A percentile compares a stretch with the other conserved stretches of the same genome.
Evolutionary conservation across 2,329 filamentous ascomycete genomes (phyloP).

Genomic region (Diaporthe helianthi): DNA sequence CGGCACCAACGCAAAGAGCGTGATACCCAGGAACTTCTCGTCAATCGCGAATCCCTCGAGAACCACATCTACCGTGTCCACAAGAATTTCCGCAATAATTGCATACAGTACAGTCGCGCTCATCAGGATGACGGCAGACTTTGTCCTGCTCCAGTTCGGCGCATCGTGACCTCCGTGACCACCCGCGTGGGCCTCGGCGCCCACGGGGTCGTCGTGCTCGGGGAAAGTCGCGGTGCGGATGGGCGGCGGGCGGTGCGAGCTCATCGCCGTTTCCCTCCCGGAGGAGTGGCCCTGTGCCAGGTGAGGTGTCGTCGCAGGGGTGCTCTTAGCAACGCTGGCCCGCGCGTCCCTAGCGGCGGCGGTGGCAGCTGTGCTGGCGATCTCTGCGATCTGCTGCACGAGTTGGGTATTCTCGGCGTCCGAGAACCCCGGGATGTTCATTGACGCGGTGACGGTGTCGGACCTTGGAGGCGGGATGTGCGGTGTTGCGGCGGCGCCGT

Average conservation of each 20-base stretch:
- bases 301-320: constrained; percentile 27
- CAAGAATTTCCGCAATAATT: constrained; percentile 95
- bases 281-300: constrained; percentile 36
- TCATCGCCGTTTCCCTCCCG: constrained; percentile 29
- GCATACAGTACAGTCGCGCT: constrained; percentile 91
- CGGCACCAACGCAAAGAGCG: constrained; percentile 92
- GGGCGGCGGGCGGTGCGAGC: constrained; percentile 40
- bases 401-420: constrained; percentile 83
- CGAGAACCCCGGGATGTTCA: constrained; percentile 73
- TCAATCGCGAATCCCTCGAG: constrained; percentile 89
- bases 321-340: constrained; percentile 36
- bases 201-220: constrained; percentile 54
- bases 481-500: constrained; percentile 59
- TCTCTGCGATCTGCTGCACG: constrained; percentile 87
- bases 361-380: constrained; percentile 89
- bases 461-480: constrained; percentile 79
- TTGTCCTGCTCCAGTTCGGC: constrained; percentile 95
- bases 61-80: constrained; percentile 97
- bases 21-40: constrained; percentile 97
- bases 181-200: constrained; percentile 32
- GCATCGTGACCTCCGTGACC: constrained; percentile 84
- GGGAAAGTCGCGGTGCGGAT: constrained; percentile 48
- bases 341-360: constrained; percentile 81
- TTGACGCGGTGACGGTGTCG: constrained; percentile 49
- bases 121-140: constrained; percentile 89